Conservation (phyloP, 495 filamentous ascomycete genomes). For the Aspergillus mulundensis region DNA sequence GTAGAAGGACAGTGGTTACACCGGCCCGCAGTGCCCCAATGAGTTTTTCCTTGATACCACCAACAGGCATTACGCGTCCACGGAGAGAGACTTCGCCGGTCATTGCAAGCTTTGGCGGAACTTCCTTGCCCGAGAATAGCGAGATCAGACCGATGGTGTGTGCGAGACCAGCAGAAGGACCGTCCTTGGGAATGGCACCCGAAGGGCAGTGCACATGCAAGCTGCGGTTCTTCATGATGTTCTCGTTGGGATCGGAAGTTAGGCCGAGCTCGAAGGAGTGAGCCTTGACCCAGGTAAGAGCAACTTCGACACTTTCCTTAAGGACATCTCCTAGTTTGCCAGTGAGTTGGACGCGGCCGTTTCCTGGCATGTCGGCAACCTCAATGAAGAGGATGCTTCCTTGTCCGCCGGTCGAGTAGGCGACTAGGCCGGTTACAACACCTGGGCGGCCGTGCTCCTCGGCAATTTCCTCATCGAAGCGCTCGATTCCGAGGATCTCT, state of each 20-base stretch:
- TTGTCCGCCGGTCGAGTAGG: conserved; percentile 90
- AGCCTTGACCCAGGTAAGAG: conserved; percentile 92
- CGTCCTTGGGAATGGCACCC: conserved; percentile 93
- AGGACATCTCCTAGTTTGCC: conserved; percentile 97
- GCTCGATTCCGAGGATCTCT: conserved; percentile 86
- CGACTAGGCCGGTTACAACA: conserved; percentile 94
- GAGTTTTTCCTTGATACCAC: conserved; percentile 97
- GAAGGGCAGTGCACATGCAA: conserved; percentile 96
- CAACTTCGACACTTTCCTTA: conserved; percentile 96
- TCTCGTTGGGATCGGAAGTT: conserved; percentile 72
- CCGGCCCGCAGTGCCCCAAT: conserved; percentile 92
- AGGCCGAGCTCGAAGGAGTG: conserved; percentile 91
- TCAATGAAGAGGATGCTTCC: conserved; percentile 98
- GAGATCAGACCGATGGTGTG: conserved; percentile 93
- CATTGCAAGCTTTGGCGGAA: conserved; percentile 94
- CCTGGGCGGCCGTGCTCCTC: conserved; percentile 84
- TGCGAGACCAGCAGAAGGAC: conserved; percentile 82
- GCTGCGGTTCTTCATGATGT: conserved; percentile 93
- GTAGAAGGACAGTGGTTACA: conserved; percentile 90
- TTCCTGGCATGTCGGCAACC: conserved; percentile 94
- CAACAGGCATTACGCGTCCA: conserved; percentile 83
- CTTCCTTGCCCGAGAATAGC: conserved; percentile 80
- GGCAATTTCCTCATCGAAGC: conserved; percentile 92
- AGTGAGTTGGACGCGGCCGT: conserved; percentile 89
- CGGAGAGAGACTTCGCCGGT: conserved; percentile 91